Evolutionary conservation across 2,329 filamentous ascomycete species (phyloP).

Genomic region (Chaetomium globosum): DNA sequence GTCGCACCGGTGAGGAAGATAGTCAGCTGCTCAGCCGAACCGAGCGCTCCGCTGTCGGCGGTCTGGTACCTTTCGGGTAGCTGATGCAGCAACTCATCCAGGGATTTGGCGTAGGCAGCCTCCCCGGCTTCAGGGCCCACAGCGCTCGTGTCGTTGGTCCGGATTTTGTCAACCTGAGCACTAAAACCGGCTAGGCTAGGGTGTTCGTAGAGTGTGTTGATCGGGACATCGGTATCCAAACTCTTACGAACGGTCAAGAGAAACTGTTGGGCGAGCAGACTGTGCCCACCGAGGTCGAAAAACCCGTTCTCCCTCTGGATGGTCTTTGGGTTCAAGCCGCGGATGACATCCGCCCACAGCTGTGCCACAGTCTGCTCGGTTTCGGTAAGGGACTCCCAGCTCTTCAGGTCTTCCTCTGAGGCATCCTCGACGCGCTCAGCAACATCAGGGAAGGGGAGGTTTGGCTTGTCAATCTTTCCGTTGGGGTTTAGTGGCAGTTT

Average conservation of each 20-base stretch:
- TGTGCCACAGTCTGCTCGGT: conserved; percentile 69
- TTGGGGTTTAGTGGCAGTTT: conserved; percentile 82
- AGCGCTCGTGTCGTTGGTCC: conserved; percentile 35
- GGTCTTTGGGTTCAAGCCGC: conserved; percentile 66
- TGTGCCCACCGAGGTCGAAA: conserved; percentile 81
- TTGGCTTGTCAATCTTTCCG: conserved; percentile 79
- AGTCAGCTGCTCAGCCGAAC: conserved; percentile 49
- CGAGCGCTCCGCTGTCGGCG: conserved; percentile 33
- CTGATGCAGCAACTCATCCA: conserved; percentile 49
- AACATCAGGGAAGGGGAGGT: conserved; percentile 78
- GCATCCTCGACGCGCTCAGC: conserved; percentile 60
- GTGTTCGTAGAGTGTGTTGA: conserved; percentile 70
- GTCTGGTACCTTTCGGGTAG: conserved; percentile 46
- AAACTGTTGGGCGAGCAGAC: conserved; percentile 78
- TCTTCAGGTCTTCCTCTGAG: conserved; percentile 48
- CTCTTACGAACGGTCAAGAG: conserved; percentile 64
- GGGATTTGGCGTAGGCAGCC: conserved; percentile 54
- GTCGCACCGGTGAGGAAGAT: conserved; percentile 87
- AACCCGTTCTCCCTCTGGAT: conserved; percentile 65
- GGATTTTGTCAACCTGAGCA: conserved; percentile 53
- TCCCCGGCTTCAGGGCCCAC: conserved; percentile 44
- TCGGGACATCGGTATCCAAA: conserved; percentile 58
- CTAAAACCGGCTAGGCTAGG: conserved; percentile 55
- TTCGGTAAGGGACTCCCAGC: conserved; percentile 48
- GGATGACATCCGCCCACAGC: conserved; percentile 74